These are phyloP conservation scores for Setaria viridis DNA, from an alignment of 202 grass and related monocot species.

Conservation along the genomic window DNA sequence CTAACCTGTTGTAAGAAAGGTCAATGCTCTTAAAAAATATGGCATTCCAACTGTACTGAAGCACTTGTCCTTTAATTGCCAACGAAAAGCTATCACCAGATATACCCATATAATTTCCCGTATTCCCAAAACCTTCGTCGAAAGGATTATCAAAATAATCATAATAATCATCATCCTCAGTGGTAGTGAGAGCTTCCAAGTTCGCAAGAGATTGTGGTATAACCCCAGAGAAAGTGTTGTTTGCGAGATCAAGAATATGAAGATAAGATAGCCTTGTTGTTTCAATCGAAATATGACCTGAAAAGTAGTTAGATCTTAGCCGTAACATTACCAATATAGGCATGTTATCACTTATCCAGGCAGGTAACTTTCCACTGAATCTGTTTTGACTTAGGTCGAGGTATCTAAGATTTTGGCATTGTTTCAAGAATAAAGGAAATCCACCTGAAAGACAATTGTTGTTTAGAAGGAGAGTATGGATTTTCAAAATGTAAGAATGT, in stretches of 20 bases:
- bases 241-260: background rate
- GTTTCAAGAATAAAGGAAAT: conserved; percentile 27
- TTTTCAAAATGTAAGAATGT: background rate
- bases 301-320: conserved; percentile 43
- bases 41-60: too few species aligned
- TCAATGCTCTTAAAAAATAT: too few species aligned
- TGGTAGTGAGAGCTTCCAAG: background rate
- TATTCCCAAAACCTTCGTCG: too few species aligned
- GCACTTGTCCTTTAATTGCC: too few species aligned
- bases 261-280: conserved; percentile 20
- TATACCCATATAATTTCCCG: too few species aligned
- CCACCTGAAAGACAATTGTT: conserved; percentile 26
- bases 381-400: conserved; percentile 33
- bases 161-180: too few species aligned
- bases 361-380: conserved; percentile 29
- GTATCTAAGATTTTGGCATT: background rate
- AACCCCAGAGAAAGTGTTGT: background rate
- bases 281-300: conserved; percentile 27
- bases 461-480: background rate
- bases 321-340: background rate
- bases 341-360: conserved; percentile 32
- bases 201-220: conserved; percentile 34
- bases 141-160: too few species aligned
- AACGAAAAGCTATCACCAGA: too few species aligned
- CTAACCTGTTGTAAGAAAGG: too few species aligned